Percentiles rank a stretch among this genome's conserved stretches.
These are phyloP conservation scores for Mucor velutinosus DNA, from an alignment of 371 early-diverging fungal species.

Conservation along the genomic window DNA sequence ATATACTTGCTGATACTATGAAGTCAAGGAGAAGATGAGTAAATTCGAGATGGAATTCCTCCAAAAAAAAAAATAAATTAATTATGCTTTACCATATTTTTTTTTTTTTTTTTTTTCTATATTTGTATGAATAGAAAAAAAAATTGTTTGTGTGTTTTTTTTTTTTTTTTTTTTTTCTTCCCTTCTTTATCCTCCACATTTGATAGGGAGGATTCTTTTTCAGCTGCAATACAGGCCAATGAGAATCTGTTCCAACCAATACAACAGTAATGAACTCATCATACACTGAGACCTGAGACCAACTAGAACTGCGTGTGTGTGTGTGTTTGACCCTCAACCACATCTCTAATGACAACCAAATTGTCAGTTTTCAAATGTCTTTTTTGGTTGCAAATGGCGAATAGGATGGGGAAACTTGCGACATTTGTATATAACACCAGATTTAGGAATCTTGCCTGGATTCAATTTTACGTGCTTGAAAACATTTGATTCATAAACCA, in stretches of 20 bases:
- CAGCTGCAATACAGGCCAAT: neutral
- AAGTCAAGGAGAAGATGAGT: constrained; percentile 3
- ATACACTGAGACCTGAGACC: neutral
- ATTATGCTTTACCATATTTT: constrained; percentile 5
- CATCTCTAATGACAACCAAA: too few species aligned
- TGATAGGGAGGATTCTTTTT: neutral
- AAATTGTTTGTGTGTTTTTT: neutral
- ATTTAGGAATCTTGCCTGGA: neutral
- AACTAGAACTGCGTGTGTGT: too few species aligned
- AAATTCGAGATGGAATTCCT: neutral
- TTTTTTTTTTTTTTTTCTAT: constrained; percentile 6
- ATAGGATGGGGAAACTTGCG: too few species aligned
- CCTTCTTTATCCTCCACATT: neutral
- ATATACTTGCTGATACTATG: constrained; percentile 27
- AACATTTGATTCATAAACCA: neutral
- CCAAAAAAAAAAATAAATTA: constrained; percentile 3
- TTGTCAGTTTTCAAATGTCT: too few species aligned
- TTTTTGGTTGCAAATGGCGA: too few species aligned
- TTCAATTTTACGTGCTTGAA: neutral
- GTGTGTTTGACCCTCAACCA: too few species aligned
- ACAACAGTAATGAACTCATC: neutral
- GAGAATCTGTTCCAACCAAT: neutral
- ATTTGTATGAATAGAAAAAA: neutral
- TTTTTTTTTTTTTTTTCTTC: neutral
- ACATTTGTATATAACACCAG: neutral